phyloP scores from a whole-genome alignment of 2,329 filamentous ascomycete genomes.

The Paecilomyces dactylethromorphus region DNA sequence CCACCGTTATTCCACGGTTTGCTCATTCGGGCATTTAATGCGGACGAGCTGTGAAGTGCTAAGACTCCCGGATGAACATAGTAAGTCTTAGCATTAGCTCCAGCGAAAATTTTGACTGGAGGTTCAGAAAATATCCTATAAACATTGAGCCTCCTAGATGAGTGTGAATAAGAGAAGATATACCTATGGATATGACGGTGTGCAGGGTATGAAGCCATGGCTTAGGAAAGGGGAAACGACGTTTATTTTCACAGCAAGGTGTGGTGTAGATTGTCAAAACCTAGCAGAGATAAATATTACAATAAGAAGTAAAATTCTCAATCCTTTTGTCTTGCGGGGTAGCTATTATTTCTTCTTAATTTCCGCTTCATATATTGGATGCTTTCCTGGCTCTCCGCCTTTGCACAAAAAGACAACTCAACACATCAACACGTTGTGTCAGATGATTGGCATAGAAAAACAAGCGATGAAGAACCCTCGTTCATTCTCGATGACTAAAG shows the following conservation, averaged over 20 bases:
- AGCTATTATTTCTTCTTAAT: background rate
- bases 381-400: background rate
- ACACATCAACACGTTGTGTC: slow-evolving; percentile 17
- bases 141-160: background rate
- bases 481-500: background rate
- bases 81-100: background rate
- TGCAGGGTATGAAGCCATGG: background rate
- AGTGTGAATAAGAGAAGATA: background rate
- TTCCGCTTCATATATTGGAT: background rate
- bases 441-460: background rate
- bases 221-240: background rate
- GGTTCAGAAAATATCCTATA: background rate
- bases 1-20: background rate
- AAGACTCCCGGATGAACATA: background rate
- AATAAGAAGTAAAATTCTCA: background rate
- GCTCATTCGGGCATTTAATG: background rate
- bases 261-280: background rate
- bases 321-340: background rate
- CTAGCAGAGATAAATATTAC: background rate
- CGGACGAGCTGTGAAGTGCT: background rate
- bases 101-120: background rate
- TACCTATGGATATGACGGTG: background rate
- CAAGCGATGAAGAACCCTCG: background rate
- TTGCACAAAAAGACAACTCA: slow-evolving; percentile 2
- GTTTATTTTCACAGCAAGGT: background rate